phyloP scores from a whole-genome alignment of 2,329 filamentous ascomycete genomes.

The Fusarium udum region DNA sequence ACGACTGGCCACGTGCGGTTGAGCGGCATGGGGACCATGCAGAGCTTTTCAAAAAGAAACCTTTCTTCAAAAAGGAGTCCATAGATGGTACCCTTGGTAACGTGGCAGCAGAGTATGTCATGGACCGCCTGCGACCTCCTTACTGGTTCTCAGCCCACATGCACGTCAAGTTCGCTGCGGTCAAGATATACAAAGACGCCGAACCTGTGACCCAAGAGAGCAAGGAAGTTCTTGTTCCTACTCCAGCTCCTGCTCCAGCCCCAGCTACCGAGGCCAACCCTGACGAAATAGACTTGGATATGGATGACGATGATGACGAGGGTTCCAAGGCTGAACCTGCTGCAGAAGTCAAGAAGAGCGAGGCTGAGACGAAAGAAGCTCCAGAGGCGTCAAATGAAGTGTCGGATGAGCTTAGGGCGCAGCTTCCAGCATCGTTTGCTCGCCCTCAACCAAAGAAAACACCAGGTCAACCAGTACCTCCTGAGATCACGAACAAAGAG shows the following conservation, averaged over 20 bases:
- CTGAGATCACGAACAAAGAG: slow-evolving; percentile 77
- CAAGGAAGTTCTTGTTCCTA: not conserved
- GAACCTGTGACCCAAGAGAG: slow-evolving; percentile 35
- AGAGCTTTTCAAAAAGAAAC: slow-evolving; percentile 77
- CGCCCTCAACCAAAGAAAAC: slow-evolving; percentile 51
- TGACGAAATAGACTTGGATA: slow-evolving; percentile 76
- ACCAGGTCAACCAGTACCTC: slow-evolving; percentile 72
- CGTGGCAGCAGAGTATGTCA: slow-evolving; percentile 78
- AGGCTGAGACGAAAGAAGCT: slow-evolving; percentile 1
- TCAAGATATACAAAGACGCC: slow-evolving; percentile 64
- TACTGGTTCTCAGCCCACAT: slow-evolving; percentile 96
- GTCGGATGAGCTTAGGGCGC: slow-evolving; percentile 72
- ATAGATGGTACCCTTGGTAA: slow-evolving; percentile 80
- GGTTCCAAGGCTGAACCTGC: not conserved
- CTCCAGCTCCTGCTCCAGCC: not conserved
- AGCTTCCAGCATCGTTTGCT: slow-evolving; percentile 80
- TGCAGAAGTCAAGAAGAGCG: not conserved
- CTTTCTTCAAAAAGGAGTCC: slow-evolving; percentile 79
- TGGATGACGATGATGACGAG: slow-evolving; percentile 61
- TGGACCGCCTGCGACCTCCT: slow-evolving; percentile 81
- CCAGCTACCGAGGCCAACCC: slow-evolving; percentile 58
- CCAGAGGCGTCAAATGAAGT: slow-evolving; percentile 51
- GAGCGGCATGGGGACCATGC: slow-evolving; percentile 79
- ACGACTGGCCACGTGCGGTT: slow-evolving; percentile 91
- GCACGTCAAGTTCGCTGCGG: slow-evolving; percentile 85